These are phyloP conservation scores for Phylloporus scabripes DNA, from an alignment of 768 basidiomycete species.

Conservation along the genomic window DNA sequence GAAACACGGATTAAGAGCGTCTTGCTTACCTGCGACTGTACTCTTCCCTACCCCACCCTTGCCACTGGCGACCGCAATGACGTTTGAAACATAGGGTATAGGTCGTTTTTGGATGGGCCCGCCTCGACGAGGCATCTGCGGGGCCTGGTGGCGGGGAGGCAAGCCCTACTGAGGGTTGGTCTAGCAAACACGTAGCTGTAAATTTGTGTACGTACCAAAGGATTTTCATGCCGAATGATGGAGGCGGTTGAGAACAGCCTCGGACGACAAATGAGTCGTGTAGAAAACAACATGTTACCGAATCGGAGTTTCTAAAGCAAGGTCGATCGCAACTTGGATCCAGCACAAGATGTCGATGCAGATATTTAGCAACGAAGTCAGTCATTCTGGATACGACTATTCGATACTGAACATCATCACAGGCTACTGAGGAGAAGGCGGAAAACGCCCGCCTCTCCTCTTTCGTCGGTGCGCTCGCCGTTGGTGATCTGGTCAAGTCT, in stretches of 20 bases:
- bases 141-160: constrained; percentile 34
- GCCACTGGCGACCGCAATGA: constrained; percentile 83
- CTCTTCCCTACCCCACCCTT: constrained; percentile 98
- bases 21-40: constrained; percentile 72
- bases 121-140: constrained; percentile 56
- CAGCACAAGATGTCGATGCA: constrained; percentile 52
- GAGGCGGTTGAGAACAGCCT: constrained; percentile 17
- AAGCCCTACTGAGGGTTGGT: constrained; percentile 30
- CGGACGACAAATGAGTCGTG: not conserved
- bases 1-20: not conserved
- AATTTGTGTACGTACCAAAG: constrained; percentile 38
- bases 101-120: constrained; percentile 49
- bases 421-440: constrained; percentile 92
- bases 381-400: not conserved
- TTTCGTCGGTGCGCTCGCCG: constrained; percentile 94
- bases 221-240: constrained; percentile 44
- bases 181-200: constrained; percentile 1
- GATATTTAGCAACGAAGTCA: constrained; percentile 63
- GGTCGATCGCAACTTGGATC: not conserved
- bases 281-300: constrained; percentile 6
- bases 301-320: not conserved
- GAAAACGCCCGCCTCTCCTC: constrained; percentile 98
- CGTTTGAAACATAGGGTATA: constrained; percentile 71
- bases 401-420: constrained; percentile 6
- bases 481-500: constrained; percentile 98